A percentile compares a stretch with the other conserved stretches of the same genome.
Conservation (phyloP, 2,329 filamentous ascomycete species). For the Aspergillus costaricaensis region DNA sequence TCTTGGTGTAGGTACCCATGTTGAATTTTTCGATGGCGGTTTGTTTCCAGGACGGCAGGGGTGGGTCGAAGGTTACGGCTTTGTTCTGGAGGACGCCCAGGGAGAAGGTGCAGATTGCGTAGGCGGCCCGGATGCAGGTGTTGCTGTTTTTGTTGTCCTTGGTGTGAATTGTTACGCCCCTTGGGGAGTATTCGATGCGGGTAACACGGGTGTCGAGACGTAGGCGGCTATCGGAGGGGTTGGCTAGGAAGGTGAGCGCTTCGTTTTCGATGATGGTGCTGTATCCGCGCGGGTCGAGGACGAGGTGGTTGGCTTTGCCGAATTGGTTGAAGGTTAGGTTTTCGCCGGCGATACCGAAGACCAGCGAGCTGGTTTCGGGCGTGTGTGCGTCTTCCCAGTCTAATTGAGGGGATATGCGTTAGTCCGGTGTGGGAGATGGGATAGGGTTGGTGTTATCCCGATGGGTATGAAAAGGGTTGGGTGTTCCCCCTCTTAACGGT, state of each 20-base stretch:
- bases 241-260: conserved; percentile 58
- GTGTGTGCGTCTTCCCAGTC: conserved; percentile 63
- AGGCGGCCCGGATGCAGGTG: conserved; percentile 59
- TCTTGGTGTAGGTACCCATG: conserved; percentile 73
- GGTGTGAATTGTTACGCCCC: conserved; percentile 48
- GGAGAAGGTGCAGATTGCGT: conserved; percentile 68
- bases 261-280: conserved; percentile 59
- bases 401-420: neutral
- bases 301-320: conserved; percentile 63
- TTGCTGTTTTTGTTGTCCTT: conserved; percentile 55
- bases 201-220: conserved; percentile 61
- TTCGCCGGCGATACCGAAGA: conserved; percentile 57
- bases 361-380: conserved; percentile 58
- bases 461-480: neutral
- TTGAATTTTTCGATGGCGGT: conserved; percentile 64
- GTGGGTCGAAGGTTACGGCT: conserved; percentile 59
- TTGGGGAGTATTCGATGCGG: conserved; percentile 54
- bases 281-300: conserved; percentile 64
- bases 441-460: neutral
- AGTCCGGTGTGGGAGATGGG: neutral
- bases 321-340: conserved; percentile 66
- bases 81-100: conserved; percentile 68
- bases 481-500: neutral
- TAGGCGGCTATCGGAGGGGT: conserved; percentile 55
- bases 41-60: conserved; percentile 65